Base-by-base conservation (phyloP, 306 rosid genomes). In the Vigna angularis region DNA sequence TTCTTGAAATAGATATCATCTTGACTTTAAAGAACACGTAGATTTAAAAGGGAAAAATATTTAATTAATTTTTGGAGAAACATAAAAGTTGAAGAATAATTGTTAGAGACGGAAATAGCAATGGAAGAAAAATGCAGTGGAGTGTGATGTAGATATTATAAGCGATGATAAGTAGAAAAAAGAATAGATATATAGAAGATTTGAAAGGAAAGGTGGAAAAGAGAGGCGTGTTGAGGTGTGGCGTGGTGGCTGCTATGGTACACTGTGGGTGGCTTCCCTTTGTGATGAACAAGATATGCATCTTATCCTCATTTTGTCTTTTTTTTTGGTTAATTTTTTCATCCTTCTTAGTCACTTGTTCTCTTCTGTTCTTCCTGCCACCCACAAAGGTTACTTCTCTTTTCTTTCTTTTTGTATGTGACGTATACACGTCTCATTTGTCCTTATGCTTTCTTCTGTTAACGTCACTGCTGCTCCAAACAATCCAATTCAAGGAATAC, bases 281-380 rank as follows among this genome's bases (percentile, higher is more conserved):
- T 71, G 78, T 70, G 63, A 76, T 53, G 45, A 53, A 53, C 72
- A 64, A 77, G 82, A 82, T 76, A 77, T 82, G 82, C 64, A 82
- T 82, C 85, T 82, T 65, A 76, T 76, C 74, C 70, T n/a, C 10
- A 82, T 76, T 59, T 42, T 75, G 50, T 70, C 75, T 47, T 44
- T 14, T 14, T 14, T 63, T 10, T 44, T 3, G 11, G 8, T 40
- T 40, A 6, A 36, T 32, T 62, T 28, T 30, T 17, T n/a, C 17
- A n/a, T 9, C 32, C 40, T 7, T 16, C 14, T 62, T 61, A 26
- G 1, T 42, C 9, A 7, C 45, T 40, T 42, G 13, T 52, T 52
- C 62, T 70, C 62, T 70, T 64, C 48, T 20, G 38, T 82, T 77
- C 30, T 42, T 64, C 28, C 71, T 36, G 20, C 72, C 75, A 71